Evolutionary conservation across 176 grass and related monocot genomes (phyloP).

Genomic region (Miscanthus lutarioriparius): DNA sequence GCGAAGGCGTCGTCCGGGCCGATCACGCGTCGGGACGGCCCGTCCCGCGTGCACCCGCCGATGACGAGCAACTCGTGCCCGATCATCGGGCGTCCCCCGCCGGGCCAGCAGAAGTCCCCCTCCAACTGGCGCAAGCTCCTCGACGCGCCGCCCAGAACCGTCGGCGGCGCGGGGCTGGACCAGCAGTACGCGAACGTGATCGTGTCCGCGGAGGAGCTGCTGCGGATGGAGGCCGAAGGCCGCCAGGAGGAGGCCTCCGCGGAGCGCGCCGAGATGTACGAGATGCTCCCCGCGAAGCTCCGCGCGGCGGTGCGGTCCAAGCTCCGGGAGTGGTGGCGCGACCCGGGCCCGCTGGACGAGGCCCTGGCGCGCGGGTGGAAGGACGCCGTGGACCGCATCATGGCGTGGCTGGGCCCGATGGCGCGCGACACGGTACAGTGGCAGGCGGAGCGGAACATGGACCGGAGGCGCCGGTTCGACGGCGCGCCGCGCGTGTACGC

Average conservation of each 20-base stretch:
- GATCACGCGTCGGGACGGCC: conserved; percentile 52
- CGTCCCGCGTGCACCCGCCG: conserved; percentile 31
- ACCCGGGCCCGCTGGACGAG: conserved; percentile 65
- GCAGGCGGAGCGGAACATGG: conserved; percentile 93
- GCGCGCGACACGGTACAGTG: conserved; percentile 72
- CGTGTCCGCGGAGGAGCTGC: conserved; percentile 63
- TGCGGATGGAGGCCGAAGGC: conserved; percentile 60
- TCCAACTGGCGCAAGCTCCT: conserved; percentile 61
- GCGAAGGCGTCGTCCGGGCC: conserved; percentile 64
- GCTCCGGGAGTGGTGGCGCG: conserved; percentile 85
- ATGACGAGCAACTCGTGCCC: conserved; percentile 64
- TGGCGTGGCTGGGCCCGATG: conserved; percentile 84
- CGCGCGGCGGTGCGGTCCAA: conserved; percentile 68
- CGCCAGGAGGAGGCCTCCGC: conserved; percentile 56
- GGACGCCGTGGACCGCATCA: conserved; percentile 61
- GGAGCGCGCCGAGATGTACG: conserved; percentile 77
- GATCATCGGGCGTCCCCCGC: conserved; percentile 40
- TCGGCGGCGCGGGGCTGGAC: conserved; percentile 73
- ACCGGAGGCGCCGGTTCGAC: conserved; percentile 64
- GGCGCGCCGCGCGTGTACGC: conserved; percentile 49
- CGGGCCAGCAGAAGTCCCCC: not conserved
- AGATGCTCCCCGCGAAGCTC: conserved; percentile 80
- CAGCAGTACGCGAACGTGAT: conserved; percentile 84
- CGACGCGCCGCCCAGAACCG: conserved; percentile 42
- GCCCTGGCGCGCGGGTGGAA: conserved; percentile 81